Conservation (phyloP, 495 filamentous ascomycete genomes). For the Bryoglossum gracile region DNA sequence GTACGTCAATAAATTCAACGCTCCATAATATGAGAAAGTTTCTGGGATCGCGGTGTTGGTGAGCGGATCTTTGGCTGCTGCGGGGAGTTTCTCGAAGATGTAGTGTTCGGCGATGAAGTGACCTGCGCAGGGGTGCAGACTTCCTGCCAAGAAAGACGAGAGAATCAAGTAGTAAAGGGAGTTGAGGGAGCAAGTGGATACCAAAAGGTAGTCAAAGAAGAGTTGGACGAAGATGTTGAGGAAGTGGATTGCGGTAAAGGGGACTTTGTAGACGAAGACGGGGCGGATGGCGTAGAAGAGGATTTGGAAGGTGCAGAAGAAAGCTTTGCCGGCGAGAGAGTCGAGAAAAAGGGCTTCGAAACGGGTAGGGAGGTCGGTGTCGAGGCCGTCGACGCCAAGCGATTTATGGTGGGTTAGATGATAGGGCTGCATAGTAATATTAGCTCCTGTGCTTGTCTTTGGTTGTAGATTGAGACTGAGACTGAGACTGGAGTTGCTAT, state of each 20-base stretch:
- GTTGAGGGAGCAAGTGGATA: constrained; percentile 47
- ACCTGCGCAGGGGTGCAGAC: constrained; percentile 87
- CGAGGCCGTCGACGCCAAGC: constrained; percentile 90
- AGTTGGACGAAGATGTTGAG: constrained; percentile 73
- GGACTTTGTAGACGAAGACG: constrained; percentile 86
- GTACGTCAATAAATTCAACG: constrained; percentile 86
- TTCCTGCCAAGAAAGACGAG: constrained; percentile 88
- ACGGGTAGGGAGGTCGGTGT: constrained; percentile 91
- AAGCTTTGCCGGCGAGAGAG: constrained; percentile 94
- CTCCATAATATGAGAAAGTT: constrained; percentile 95
- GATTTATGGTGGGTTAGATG: constrained; percentile 99
- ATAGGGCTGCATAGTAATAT: constrained; percentile 57
- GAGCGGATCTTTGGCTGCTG: constrained; percentile 50
- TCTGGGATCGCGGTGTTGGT: constrained; percentile 67
- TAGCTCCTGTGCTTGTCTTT: background rate
- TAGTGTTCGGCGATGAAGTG: constrained; percentile 99
- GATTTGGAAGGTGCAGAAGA: constrained; percentile 99
- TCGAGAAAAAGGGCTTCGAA: constrained; percentile 90
- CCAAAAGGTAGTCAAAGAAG: constrained; percentile 66
- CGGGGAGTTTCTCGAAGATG: constrained; percentile 70
- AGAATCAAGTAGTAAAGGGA: constrained; percentile 72
- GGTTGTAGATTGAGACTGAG: no score
- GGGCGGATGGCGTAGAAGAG: constrained; percentile 99
- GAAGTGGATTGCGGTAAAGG: constrained; percentile 77
- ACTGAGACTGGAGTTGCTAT: no score